A percentile compares a stretch with the other conserved stretches of the same genome.
These are phyloP conservation scores for Aspergillus sp. DNA, from an alignment of 2,329 filamentous ascomycete species.

Conservation along the genomic window DNA sequence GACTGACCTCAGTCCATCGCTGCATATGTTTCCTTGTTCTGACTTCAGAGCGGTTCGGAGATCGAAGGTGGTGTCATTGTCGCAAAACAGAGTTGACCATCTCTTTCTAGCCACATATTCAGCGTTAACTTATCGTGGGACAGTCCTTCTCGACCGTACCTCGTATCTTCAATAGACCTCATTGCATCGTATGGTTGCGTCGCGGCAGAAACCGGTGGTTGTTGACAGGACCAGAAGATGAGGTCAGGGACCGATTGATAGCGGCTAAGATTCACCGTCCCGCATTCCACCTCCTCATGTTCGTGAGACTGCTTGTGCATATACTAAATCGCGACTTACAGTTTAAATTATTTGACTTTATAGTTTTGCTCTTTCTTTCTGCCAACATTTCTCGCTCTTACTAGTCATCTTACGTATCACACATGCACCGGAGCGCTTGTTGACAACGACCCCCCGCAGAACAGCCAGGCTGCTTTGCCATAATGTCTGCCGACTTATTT, in stretches of 20 bases:
- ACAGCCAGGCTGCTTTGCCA: neutral
- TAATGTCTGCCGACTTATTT: conserved; percentile 50
- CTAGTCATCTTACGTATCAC: no score
- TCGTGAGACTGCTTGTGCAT: no score
- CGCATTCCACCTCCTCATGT: no score
- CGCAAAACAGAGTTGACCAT: conserved; percentile 59
- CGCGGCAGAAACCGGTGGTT: neutral
- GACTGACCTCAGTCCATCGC: conserved; percentile 70
- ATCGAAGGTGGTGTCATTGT: conserved; percentile 51
- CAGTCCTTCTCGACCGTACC: conserved; percentile 28
- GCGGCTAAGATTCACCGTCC: neutral
- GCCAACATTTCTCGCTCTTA: no score
- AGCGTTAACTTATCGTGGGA: neutral
- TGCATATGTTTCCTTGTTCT: conserved; percentile 57
- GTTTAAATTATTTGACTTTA: no score
- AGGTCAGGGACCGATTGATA: neutral
- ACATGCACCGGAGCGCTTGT: no score
- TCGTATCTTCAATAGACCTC: conserved; percentile 50
- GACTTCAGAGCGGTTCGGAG: conserved; percentile 59
- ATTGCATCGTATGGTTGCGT: conserved; percentile 32
- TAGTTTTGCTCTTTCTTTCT: no score
- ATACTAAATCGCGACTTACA: no score
- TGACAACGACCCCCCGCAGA: no score
- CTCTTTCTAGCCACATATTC: conserved; percentile 45
- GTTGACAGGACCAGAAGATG: neutral